Conservation (phyloP, 345 rosid genomes). For the Bruguiera gymnorhiza region DNA sequence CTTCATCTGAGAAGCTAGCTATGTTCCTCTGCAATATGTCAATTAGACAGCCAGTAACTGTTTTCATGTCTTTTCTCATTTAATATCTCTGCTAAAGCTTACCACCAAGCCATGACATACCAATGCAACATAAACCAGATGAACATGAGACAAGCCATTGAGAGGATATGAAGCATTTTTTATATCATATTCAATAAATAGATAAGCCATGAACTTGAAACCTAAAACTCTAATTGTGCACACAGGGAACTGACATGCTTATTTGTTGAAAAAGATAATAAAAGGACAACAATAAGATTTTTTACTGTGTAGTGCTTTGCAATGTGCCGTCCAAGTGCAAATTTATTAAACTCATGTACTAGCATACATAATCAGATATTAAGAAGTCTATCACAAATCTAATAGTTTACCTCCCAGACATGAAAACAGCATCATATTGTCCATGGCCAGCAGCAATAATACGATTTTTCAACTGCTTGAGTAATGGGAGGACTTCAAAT, state of each 20-base stretch:
- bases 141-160: not conserved
- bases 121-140: too few relatives aligned
- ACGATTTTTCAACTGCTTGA: constrained; percentile 76
- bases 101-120: too few relatives aligned
- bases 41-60: too few relatives aligned
- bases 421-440: constrained; percentile 82
- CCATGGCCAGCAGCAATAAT: constrained; percentile 76
- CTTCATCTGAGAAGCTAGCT: too few relatives aligned
- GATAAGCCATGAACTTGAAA: constrained; percentile 3
- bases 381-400: not conserved
- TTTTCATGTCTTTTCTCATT: too few relatives aligned
- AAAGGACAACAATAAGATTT: not conserved
- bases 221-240: not conserved
- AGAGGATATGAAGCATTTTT: constrained; percentile 1
- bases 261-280: not conserved
- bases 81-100: too few relatives aligned
- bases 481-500: constrained; percentile 85
- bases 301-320: not conserved
- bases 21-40: too few relatives aligned
- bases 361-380: constrained; percentile 1
- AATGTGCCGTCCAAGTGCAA: not conserved
- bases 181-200: not conserved
- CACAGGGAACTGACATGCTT: not conserved
- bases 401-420: constrained; percentile 86
- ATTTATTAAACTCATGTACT: not conserved